phyloP scores from a whole-genome alignment of 176 grass and related monocot genomes.

The Bonia amplexicaulis region DNA sequence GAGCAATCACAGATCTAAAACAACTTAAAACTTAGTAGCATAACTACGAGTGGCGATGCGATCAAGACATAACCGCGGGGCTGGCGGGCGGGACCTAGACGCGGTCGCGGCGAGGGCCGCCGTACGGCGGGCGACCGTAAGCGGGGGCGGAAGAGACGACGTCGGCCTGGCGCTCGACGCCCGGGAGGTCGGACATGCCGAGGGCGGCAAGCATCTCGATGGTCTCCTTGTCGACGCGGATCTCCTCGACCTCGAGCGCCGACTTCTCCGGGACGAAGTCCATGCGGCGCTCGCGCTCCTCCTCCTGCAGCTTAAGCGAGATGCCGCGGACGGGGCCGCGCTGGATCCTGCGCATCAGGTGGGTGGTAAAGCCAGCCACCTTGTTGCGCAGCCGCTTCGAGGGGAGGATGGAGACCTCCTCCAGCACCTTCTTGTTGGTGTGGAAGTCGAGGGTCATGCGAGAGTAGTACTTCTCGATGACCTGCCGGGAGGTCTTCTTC shows the following conservation, averaged over 20 bases:
- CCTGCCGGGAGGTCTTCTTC: conserved; percentile 86
- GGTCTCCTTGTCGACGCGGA: conserved; percentile 86
- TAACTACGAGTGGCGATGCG: neutral
- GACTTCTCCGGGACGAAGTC: conserved; percentile 94
- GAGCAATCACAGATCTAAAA: conserved; percentile 23
- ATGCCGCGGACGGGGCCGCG: conserved; percentile 78
- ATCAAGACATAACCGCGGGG: neutral
- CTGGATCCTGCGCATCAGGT: conserved; percentile 92
- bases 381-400: conserved; percentile 91
- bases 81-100: neutral
- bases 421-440: conserved; percentile 85
- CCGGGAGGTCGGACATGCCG: conserved; percentile 80
- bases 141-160: conserved; percentile 12
- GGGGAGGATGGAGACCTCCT: conserved; percentile 84
- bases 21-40: conserved; percentile 3
- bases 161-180: conserved; percentile 61
- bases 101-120: conserved; percentile 45
- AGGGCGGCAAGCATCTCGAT: conserved; percentile 77
- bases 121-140: conserved; percentile 37
- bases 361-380: conserved; percentile 83
- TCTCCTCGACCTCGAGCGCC: conserved; percentile 69
- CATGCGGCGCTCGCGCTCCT: conserved; percentile 93
- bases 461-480: conserved; percentile 85
- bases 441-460: conserved; percentile 92
- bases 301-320: conserved; percentile 92